phyloP scores from a whole-genome alignment of 1,284 basidiomycete genomes.

The Irpex sp. region DNA sequence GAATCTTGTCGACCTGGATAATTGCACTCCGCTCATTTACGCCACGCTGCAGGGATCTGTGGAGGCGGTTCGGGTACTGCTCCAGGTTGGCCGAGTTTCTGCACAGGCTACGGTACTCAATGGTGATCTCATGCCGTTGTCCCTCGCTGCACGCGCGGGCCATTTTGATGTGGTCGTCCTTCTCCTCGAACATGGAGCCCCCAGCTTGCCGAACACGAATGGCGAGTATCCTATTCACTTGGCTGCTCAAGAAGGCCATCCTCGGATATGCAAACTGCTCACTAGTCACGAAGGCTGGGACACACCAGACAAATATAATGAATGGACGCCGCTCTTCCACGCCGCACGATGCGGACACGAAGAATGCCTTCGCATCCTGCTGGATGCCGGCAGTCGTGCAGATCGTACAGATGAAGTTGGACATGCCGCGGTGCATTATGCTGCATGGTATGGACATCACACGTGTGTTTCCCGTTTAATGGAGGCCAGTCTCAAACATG shows the following conservation, averaged over 20 bases:
- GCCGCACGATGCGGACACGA: slow-evolving; percentile 88
- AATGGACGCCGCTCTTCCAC: slow-evolving; percentile 98
- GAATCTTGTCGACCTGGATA: slow-evolving; percentile 84
- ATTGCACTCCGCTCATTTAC: slow-evolving; percentile 91
- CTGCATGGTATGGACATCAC: slow-evolving; percentile 96
- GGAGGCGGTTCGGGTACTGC: slow-evolving; percentile 75
- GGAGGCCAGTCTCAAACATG: slow-evolving; percentile 33
- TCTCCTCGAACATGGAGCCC: slow-evolving; percentile 76
- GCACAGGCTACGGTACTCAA: slow-evolving; percentile 53
- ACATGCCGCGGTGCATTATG: slow-evolving; percentile 88
- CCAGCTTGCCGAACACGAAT: slow-evolving; percentile 84
- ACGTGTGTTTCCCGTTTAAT: slow-evolving; percentile 76
- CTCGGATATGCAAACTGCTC: slow-evolving; percentile 79
- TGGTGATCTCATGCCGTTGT: slow-evolving; percentile 83
- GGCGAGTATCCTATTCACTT: slow-evolving; percentile 97
- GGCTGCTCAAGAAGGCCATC: slow-evolving; percentile 95
- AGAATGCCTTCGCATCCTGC: slow-evolving; percentile 73
- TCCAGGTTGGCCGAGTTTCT: slow-evolving; percentile 63
- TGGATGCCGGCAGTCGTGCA: slow-evolving; percentile 78
- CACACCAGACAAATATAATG: slow-evolving; percentile 91
- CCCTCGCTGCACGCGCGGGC: slow-evolving; percentile 88
- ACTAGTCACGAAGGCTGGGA: slow-evolving; percentile 80
- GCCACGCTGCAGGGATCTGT: slow-evolving; percentile 87
- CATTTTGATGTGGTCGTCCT: slow-evolving; percentile 82
- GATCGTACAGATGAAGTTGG: slow-evolving; percentile 82